Evolutionary conservation across 768 basidiomycete species (phyloP).

Genomic region (Tephrocybe sp.): DNA sequence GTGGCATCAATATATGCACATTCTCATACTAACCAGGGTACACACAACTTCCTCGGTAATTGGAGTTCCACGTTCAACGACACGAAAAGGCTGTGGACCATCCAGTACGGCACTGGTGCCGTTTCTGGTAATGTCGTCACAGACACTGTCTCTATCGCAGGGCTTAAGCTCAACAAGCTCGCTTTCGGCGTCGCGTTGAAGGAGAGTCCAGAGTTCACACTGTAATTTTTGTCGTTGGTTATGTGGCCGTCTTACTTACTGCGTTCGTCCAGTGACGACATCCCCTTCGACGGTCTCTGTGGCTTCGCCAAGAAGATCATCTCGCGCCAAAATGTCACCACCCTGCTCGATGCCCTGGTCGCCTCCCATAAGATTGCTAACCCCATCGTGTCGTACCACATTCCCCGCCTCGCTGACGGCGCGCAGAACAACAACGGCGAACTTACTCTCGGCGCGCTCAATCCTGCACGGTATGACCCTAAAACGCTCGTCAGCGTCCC

Average conservation of each 20-base stretch:
- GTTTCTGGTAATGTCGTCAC: constrained; percentile 57
- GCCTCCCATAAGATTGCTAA: constrained; percentile 44
- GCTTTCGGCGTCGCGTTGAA: constrained; percentile 61
- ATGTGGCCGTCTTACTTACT: constrained; percentile 4
- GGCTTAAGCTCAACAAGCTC: constrained; percentile 49
- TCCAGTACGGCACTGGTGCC: constrained; percentile 53
- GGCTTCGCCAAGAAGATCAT: constrained; percentile 42
- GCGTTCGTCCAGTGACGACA: constrained; percentile 22
- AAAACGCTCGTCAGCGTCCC: constrained; percentile 45
- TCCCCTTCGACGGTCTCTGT: constrained; percentile 59
- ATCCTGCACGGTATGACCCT: constrained; percentile 50
- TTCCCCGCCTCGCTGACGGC: constrained; percentile 56
- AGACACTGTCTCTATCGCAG: constrained; percentile 61
- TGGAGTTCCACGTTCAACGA: constrained; percentile 59
- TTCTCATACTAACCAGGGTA: constrained; percentile 25
- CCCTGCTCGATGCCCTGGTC: constrained; percentile 59
- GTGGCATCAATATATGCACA: not conserved
- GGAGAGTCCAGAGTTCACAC: constrained; percentile 57
- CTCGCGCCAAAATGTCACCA: constrained; percentile 52
- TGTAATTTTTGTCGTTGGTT: no score
- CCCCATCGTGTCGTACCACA: constrained; percentile 68
- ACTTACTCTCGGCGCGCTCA: constrained; percentile 64
- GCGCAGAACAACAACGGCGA: constrained; percentile 46
- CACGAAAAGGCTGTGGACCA: constrained; percentile 45
- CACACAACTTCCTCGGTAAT: constrained; percentile 52